Base-by-base conservation (phyloP, 2,329 filamentous ascomycete species). In the Cercospora sp. region DNA sequence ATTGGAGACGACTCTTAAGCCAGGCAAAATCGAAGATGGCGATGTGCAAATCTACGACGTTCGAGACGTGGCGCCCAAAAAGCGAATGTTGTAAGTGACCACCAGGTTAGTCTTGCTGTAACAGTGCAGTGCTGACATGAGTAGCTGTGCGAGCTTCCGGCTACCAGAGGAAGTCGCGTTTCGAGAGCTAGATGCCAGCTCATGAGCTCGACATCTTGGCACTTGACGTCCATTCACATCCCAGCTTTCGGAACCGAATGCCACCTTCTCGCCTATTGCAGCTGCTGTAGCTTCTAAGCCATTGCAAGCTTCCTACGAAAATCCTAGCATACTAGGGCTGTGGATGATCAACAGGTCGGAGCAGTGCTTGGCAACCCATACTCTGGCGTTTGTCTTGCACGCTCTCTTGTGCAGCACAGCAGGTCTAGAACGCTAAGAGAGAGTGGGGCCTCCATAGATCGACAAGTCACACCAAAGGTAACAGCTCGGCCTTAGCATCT, bases 1-100 rank as follows among this genome's bases (percentile, higher is more conserved):
- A 70, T 79, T 94, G 45, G 85, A 85, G 1, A 84, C 84, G 69
- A 80, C 83, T 3, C 85, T 93, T 75, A 85, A 81, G 42, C 78
- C 84, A 0, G 87, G 93, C 42, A 71, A 65, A 28, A 72, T 75
- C 26, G 72, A 72, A 39, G 88, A 91, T 67, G 78, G 83, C 5
- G 86, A 87, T 45, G 79, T 88, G 16, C 79, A 83, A 31, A 83
- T 90, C 5, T 81, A 82, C 66, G 87, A 89, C 78, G 93, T 98
- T 36, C 86, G 95, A 71, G 89, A 96, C 73, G 95, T 99, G 65
- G 92, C 93, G 67, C 95, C 95, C 5, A 90, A 92, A 76, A 99
- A 99, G 85, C 87, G 91, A 77, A 97, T 97, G 94, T 98, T 94
- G 80, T 64, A 58, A 57, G 60, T 20, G 12, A n/a, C 3, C 20